Conservation (phyloP, 2,329 filamentous ascomycete genomes). For the Fonsecaea erecta region DNA sequence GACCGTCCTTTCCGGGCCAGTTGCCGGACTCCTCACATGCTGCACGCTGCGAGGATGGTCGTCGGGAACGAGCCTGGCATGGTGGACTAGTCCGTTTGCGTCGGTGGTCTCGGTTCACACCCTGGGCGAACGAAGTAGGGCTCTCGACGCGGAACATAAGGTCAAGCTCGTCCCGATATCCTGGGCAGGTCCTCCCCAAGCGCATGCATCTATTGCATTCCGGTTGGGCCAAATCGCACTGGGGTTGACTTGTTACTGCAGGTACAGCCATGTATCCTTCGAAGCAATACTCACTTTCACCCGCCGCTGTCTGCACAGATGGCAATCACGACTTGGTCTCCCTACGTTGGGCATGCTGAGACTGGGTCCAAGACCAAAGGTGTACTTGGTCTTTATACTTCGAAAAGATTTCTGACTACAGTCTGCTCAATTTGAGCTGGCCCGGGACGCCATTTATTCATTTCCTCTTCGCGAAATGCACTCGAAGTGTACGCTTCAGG, state of each 20-base stretch:
- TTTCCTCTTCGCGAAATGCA: conserved; percentile 13
- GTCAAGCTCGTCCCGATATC: conserved; percentile 44
- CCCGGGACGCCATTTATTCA: conserved; percentile 11
- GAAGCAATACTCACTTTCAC: conserved; percentile 30
- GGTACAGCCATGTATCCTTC: neutral
- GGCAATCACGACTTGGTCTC: conserved; percentile 33
- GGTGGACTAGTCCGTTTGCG: conserved; percentile 9
- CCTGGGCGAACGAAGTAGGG: conserved; percentile 17
- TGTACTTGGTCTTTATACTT: neutral
- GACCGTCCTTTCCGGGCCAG: neutral
- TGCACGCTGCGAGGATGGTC: neutral
- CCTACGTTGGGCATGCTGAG: conserved; percentile 34
- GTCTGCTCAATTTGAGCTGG: neutral
- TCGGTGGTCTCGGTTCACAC: conserved; percentile 23
- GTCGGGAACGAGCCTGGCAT: neutral
- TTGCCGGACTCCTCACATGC: neutral
- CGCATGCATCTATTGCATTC: conserved; percentile 38
- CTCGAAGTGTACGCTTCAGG: conserved; percentile 1
- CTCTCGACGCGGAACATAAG: conserved; percentile 42
- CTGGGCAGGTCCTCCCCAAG: conserved; percentile 37
- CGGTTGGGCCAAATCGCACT: conserved; percentile 33
- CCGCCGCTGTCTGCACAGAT: conserved; percentile 30
- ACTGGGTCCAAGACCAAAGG: neutral
- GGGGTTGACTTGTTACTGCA: conserved; percentile 12
- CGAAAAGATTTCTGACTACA: conserved; percentile 5